A percentile compares a stretch with the other conserved stretches of the same genome.
These are phyloP conservation scores for Solanum tacnaense DNA, from an alignment of 257 asterid species.

Conservation along the genomic window DNA sequence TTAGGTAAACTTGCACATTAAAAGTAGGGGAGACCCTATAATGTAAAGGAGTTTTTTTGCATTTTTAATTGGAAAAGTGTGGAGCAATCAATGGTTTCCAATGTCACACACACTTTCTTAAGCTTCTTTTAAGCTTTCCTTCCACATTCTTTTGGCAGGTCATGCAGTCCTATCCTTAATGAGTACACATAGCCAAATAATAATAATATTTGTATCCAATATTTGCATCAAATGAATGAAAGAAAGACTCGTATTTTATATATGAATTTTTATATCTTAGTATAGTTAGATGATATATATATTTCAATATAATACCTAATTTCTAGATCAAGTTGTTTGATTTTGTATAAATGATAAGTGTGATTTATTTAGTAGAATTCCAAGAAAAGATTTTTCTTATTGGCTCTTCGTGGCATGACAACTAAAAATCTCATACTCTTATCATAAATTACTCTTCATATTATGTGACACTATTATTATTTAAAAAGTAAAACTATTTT, in stretches of 20 bases:
- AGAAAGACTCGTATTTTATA: background rate
- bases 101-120: background rate
- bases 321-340: background rate
- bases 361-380: background rate
- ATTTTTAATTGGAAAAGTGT: background rate
- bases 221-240: background rate
- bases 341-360: background rate
- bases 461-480: background rate
- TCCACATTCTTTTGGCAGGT: background rate
- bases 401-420: background rate
- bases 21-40: background rate
- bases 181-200: background rate
- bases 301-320: too few relatives aligned
- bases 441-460: background rate
- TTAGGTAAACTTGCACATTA: background rate
- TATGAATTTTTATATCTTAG: background rate
- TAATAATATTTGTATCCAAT: background rate
- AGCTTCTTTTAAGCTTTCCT: background rate
- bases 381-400: background rate
- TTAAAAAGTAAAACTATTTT: background rate
- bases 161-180: background rate
- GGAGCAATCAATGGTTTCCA: background rate
- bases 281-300: background rate
- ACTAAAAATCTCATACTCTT: background rate
- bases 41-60: background rate